phyloP scores from a whole-genome alignment of 257 asterid species.

The Eustoma russellianum region DNA sequence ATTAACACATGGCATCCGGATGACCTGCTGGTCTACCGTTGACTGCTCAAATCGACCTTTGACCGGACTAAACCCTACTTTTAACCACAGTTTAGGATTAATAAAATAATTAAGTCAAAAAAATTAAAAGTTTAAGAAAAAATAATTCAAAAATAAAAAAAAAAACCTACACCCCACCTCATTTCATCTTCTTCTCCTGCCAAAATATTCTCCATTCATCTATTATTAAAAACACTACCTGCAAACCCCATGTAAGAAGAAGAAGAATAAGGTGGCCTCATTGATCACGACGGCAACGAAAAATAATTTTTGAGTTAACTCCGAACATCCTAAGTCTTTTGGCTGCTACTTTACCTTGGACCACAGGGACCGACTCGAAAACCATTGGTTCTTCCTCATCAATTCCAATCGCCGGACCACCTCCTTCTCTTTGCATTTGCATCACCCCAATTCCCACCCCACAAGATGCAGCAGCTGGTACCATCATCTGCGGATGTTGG shows the following conservation, averaged over 20 bases:
- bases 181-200: too few species aligned
- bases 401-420: conserved; percentile 9
- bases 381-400: conserved; percentile 31
- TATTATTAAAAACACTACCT: too few species aligned
- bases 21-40: too few species aligned
- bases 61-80: too few species aligned
- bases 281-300: conserved; percentile 19
- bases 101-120: too few species aligned
- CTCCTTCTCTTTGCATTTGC: conserved; percentile 17
- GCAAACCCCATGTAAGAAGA: neutral
- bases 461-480: neutral
- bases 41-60: too few species aligned
- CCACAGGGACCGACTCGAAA: conserved; percentile 87
- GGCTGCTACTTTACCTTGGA: conserved; percentile 85
- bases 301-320: conserved; percentile 46
- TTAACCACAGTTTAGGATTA: too few species aligned
- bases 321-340: conserved; percentile 91
- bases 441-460: conserved; percentile 12
- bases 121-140: too few species aligned
- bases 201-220: too few species aligned
- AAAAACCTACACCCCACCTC: too few species aligned
- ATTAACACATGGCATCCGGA: too few species aligned
- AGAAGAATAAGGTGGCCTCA: conserved; percentile 23
- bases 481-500: conserved; percentile 13
- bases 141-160: too few species aligned